phyloP scores from a whole-genome alignment of 176 grass and related monocot genomes.

The Miscanthus lutarioriparius region DNA sequence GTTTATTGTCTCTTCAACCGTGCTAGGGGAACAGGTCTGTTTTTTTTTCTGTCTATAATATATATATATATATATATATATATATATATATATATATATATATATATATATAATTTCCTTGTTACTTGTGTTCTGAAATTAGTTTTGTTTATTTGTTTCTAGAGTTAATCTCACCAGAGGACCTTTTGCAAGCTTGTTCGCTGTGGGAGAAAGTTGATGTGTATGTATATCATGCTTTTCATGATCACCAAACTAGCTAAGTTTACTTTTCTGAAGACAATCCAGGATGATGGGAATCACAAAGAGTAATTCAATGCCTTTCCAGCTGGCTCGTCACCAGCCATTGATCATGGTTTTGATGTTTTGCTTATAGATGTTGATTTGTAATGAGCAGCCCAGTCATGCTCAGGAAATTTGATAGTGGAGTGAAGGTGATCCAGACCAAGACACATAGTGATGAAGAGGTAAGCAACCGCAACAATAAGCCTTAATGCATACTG shows the following conservation, averaged over 20 bases:
- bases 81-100: conserved; percentile 32
- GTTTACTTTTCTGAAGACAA: conserved; percentile 39
- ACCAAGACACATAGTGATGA: conserved; percentile 96
- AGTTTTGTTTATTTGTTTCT: conserved; percentile 37
- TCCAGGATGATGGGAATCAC: conserved; percentile 31
- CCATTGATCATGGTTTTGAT: conserved; percentile 51
- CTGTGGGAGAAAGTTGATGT: conserved; percentile 99
- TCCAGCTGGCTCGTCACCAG: conserved; percentile 47
- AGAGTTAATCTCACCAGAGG: conserved; percentile 98
- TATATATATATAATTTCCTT: conserved; percentile 10
- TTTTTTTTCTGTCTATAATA: conserved; percentile 27
- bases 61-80: conserved; percentile 24
- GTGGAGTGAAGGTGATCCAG: conserved; percentile 99
- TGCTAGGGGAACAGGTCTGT: conserved; percentile 88
- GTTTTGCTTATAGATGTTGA: conserved; percentile 67
- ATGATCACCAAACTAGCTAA: conserved; percentile 37
- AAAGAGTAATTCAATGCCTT: conserved; percentile 30
- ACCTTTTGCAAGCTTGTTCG: conserved; percentile 94
- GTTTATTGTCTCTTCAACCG: conserved; percentile 97
- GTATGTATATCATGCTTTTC: conserved; percentile 62
- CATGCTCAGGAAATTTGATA: conserved; percentile 97
- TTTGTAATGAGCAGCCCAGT: conserved; percentile 82
- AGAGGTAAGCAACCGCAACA: conserved; percentile 52
- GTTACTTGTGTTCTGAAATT: conserved; percentile 27
- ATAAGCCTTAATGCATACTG: conserved; percentile 10